Evolutionary conservation across 306 rosid species (phyloP), one percentile per base, ranked within the genome.

Genomic region (Crotalaria pallida): DNA sequence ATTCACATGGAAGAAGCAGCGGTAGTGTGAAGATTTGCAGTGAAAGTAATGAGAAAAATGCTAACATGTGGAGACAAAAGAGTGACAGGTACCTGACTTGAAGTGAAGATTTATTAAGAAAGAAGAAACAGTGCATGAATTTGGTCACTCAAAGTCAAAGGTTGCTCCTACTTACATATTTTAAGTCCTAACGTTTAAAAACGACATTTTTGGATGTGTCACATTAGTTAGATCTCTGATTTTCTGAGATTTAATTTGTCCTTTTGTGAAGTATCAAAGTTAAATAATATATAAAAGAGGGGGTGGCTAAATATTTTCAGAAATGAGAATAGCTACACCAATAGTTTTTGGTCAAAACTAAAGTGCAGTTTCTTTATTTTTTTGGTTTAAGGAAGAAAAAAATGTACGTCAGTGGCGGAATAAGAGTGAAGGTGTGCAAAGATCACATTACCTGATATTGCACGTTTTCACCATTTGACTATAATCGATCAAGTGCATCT

Each of bases 111-210:
- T 48, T 65, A 33, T 34, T 23, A 44, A 24, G 69, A 56, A 17
- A 67, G 40, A 34, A 6, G 49, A 38, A 4, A 53, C 5, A 47
- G 29, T 15, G 9, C 45, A 43, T 47, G 55, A 63, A 65, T 58
- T 76, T 65, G 27, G 74, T 57, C 66, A 34, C 33, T 17, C 1
- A 38, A 38, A 74, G 73, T 62, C 70, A 75, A 80, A 69, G 66
- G 16, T 24, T 52, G 51, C 18, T 73, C 5, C 27, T 38, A 38
- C 45, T 29, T 51, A 16, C 15, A 47, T 48, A 36, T 47, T 43
- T 15, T 57, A 69, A 24, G 10, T 44, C 26, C 11, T 36, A 1
- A 16, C 45, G 57, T 67, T 47, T 41, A 11, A 58, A 58, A 29
- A 67, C 34, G 26, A 71, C 22, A 23, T 23, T 50, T 57, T 51